phyloP scores from a whole-genome alignment of 768 basidiomycete genomes.

The Agaricus subrufescens region DNA sequence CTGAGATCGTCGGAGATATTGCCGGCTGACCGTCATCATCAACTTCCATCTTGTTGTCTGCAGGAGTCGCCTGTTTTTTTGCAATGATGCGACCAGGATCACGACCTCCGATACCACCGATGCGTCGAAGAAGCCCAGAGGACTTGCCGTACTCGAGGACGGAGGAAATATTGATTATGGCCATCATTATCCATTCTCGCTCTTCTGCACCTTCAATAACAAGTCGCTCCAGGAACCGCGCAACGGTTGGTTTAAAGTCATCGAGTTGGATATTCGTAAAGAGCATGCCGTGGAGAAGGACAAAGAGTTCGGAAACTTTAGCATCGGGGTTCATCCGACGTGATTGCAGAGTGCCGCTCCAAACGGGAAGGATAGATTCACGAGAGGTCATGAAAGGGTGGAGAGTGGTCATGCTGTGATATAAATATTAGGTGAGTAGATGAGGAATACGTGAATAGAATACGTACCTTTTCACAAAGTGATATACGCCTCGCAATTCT shows the following conservation, averaged over 20 bases:
- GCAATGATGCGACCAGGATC: constrained; percentile 44
- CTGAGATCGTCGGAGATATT: constrained; percentile 27
- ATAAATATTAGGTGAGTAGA: not conserved
- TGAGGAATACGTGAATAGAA: constrained; percentile 4
- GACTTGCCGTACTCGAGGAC: constrained; percentile 86
- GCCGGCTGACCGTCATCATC: constrained; percentile 18
- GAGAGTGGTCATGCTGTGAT: constrained; percentile 80
- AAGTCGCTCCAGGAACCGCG: constrained; percentile 83
- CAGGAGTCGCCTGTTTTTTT: constrained; percentile 41
- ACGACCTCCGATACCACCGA: constrained; percentile 44
- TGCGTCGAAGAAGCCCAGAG: constrained; percentile 61
- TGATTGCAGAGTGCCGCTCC: constrained; percentile 71
- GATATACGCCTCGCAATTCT: constrained; percentile 83
- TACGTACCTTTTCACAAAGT: constrained; percentile 88
- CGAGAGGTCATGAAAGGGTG: constrained; percentile 87
- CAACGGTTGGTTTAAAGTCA: constrained; percentile 77
- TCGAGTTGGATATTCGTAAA: constrained; percentile 95
- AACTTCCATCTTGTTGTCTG: constrained; percentile 41
- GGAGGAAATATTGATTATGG: constrained; percentile 72
- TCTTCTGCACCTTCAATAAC: constrained; percentile 77
- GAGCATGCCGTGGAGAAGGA: constrained; percentile 93
- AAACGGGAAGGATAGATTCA: constrained; percentile 86
- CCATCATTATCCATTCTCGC: constrained; percentile 98
- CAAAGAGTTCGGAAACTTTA: constrained; percentile 71
- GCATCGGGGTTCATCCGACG: constrained; percentile 76